Evolutionary conservation across 1,284 basidiomycete species (phyloP).

Genomic region (Pascua guehoae): DNA sequence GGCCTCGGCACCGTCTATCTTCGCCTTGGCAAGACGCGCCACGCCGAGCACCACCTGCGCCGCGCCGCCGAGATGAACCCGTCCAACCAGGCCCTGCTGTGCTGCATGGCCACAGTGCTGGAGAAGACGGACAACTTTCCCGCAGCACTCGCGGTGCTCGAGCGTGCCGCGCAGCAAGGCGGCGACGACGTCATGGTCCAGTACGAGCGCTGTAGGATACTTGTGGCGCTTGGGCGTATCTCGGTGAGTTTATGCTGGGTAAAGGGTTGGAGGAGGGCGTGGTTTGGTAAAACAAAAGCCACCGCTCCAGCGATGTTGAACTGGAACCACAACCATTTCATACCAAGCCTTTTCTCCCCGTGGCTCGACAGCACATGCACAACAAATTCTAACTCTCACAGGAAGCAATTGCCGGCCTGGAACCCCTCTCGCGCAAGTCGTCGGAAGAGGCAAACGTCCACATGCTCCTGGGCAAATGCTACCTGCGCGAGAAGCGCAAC

Average conservation of each 20-base stretch:
- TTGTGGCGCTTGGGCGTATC: conserved; percentile 75
- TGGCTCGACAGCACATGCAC: no score
- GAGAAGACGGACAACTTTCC: conserved; percentile 73
- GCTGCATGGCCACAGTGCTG: conserved; percentile 84
- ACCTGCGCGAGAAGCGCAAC: conserved; percentile 70
- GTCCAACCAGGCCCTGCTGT: conserved; percentile 80
- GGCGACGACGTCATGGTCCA: conserved; percentile 83
- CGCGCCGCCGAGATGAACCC: conserved; percentile 86
- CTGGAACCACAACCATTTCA: no score
- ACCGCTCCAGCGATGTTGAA: background rate
- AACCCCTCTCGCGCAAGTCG: conserved; percentile 63
- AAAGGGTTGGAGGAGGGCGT: background rate
- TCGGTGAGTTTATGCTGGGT: conserved; percentile 59
- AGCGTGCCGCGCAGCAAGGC: conserved; percentile 59
- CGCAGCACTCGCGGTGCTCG: conserved; percentile 70
- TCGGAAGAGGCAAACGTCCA: conserved; percentile 88
- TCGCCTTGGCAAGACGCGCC: conserved; percentile 78
- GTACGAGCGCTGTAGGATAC: conserved; percentile 83
- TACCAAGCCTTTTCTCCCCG: no score
- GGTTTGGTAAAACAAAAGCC: background rate
- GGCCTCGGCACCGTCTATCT: conserved; percentile 93
- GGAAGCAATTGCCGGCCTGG: conserved; percentile 74
- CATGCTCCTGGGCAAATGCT: conserved; percentile 89
- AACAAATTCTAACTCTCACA: conserved; percentile 44
- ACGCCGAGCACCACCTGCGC: conserved; percentile 91